These are phyloP conservation scores for Aspergillus puulaauensis DNA, from an alignment of 2,329 filamentous ascomycete species.

Conservation along the genomic window DNA sequence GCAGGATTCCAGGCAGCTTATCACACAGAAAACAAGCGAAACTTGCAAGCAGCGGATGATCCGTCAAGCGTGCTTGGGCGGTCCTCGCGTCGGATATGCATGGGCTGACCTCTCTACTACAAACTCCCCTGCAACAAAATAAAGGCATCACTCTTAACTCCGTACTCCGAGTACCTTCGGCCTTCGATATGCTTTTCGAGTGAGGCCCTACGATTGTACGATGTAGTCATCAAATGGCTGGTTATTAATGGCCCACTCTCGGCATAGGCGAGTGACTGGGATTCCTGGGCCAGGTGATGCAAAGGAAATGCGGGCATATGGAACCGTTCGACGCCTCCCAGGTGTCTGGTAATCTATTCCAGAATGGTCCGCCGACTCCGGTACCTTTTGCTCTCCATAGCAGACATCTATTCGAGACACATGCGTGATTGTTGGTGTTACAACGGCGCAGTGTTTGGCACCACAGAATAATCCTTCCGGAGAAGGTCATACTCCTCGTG, in stretches of 20 bases:
- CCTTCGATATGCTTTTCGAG: not conserved
- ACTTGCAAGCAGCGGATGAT: constrained; percentile 13
- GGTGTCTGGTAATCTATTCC: constrained; percentile 6
- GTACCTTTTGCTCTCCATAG: not conserved
- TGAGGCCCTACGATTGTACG: no score
- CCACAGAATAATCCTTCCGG: not conserved
- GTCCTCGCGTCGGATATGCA: constrained; percentile 1
- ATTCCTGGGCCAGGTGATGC: constrained; percentile 2
- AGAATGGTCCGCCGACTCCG: not conserved
- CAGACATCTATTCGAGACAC: not conserved
- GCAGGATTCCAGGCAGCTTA: constrained; percentile 8
- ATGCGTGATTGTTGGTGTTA: not conserved
- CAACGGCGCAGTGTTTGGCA: not conserved
- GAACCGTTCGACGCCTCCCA: constrained; percentile 2
- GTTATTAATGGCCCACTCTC: not conserved
- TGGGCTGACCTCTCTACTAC: not conserved
- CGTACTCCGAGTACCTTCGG: not conserved
- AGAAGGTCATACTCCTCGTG: not conserved
- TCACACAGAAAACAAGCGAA: constrained; percentile 3
- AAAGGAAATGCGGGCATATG: constrained; percentile 3
- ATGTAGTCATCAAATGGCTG: not conserved
- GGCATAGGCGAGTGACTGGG: not conserved
- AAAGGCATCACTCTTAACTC: not conserved
- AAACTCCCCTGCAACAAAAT: not conserved
- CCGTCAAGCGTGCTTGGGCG: constrained; percentile 10